Base-by-base conservation (phyloP, 495 filamentous ascomycete species). In the Aspergillus ostianus region DNA sequence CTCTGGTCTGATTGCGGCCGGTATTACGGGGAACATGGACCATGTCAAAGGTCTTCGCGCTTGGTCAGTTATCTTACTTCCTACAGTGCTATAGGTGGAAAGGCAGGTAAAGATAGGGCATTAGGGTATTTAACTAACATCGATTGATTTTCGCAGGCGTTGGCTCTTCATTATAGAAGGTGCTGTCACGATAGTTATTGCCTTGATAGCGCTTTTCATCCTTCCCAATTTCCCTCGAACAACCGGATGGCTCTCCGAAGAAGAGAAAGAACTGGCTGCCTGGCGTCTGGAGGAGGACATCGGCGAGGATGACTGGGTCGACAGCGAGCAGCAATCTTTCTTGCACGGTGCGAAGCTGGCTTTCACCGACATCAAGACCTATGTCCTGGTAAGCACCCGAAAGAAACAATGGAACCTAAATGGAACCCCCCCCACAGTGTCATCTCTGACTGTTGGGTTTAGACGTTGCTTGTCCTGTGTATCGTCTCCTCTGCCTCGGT, bases 401-500 rank as follows among this genome's bases (percentile, higher is more conserved):
- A 4, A n/a, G n/a, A n/a, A n/a, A n/a, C n/a, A n/a, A n/a, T n/a
- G n/a, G n/a, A 5, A 2, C 10, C n/a, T 29, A 12, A 41, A 47
- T 10, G 19, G 18, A 1, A 27, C 6, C n/a, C 6, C 1, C 41
- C 15, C n/a, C n/a, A n/a, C 17, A 32, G 15, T 13, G 30, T 45
- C 32, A 48, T 61, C 48, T 32, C 27, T 46, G 55, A 36, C 32
- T 1, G 32, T 6, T 18, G 46, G 27, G 15, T 45, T 1, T 62
- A 85, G 84, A 82, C 85, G 70, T 68, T 90, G 10, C 73, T 90
- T 51, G 80, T 93, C 53, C 82, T 91, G 51, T 84, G 87, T 65
- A 87, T 91, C 69, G 85, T 90, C 15, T 83, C 86, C 27, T 83
- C 85, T 27, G 86, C 84, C 52, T 87, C 87, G 3, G 86, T 91